Conservation (phyloP, 805 yeast genomes). For the Schwanniomyces polymorphus region DNA sequence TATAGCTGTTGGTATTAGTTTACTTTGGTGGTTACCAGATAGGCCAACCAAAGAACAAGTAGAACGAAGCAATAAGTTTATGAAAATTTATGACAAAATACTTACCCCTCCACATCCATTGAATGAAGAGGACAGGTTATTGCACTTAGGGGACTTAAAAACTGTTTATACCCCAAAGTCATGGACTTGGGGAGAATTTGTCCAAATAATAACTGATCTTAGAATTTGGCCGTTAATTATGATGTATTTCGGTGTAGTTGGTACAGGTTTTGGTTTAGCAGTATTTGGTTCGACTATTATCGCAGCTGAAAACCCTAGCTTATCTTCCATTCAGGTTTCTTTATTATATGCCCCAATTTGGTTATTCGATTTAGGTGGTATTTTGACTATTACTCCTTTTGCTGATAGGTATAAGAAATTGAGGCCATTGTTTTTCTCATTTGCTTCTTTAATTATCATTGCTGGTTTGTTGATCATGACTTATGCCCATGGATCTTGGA, state of each 20-base stretch:
- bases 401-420: constrained; percentile 65
- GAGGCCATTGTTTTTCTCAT: constrained; percentile 63
- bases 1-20: constrained; percentile 56
- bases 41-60: constrained; percentile 45
- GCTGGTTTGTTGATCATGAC: constrained; percentile 76
- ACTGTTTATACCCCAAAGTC: constrained; percentile 43
- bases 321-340: constrained; percentile 68
- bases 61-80: constrained; percentile 12
- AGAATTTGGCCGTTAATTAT: constrained; percentile 78
- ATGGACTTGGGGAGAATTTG: constrained; percentile 66
- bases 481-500: constrained; percentile 73
- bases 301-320: constrained; percentile 57
- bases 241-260: constrained; percentile 93
- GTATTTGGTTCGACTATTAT: constrained; percentile 83
- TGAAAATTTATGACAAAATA: constrained; percentile 18
- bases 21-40: constrained; percentile 87
- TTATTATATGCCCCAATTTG: constrained; percentile 86
- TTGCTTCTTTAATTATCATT: constrained; percentile 66
- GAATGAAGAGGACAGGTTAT: constrained; percentile 46
- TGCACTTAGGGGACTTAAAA: constrained; percentile 64
- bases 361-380: constrained; percentile 80
- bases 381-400: constrained; percentile 72
- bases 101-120: constrained; percentile 49
- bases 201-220: constrained; percentile 54
- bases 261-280: constrained; percentile 85